These are phyloP conservation scores for Acephala macrosclerotiorum DNA, from an alignment of 2,329 filamentous ascomycete species.

Conservation along the genomic window DNA sequence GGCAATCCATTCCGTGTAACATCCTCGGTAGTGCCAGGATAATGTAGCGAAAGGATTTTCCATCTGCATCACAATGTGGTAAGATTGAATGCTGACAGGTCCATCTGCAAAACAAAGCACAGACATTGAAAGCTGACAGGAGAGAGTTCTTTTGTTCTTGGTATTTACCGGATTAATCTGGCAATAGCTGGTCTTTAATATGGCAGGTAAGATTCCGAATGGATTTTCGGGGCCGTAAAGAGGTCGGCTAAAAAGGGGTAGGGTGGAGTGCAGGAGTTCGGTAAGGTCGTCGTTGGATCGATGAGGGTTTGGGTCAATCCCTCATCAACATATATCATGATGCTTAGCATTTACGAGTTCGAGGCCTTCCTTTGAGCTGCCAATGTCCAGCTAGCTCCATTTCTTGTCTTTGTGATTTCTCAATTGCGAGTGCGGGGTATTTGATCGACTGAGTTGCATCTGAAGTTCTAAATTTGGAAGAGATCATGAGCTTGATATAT, in stretches of 20 bases:
- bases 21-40: background rate
- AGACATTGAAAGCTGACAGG: background rate
- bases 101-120: background rate
- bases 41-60: slow-evolving; percentile 1
- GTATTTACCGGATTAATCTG: background rate
- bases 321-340: slow-evolving; percentile 5
- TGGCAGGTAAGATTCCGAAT: slow-evolving; percentile 7
- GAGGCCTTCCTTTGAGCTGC: background rate
- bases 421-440: background rate
- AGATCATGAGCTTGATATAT: slow-evolving; percentile 2
- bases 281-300: background rate
- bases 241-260: background rate
- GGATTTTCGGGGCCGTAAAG: background rate
- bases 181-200: background rate
- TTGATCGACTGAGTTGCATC: background rate
- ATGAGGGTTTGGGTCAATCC: background rate
- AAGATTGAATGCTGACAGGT: slow-evolving; percentile 1
- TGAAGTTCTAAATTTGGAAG: background rate
- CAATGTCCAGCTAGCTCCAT: background rate
- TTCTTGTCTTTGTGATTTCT: background rate
- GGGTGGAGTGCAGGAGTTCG: background rate
- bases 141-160: background rate
- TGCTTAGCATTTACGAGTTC: background rate
- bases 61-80: background rate
- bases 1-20: too few relatives aligned